Conservation (phyloP, 805 yeast species). For the Starmerella riodocensis region DNA sequence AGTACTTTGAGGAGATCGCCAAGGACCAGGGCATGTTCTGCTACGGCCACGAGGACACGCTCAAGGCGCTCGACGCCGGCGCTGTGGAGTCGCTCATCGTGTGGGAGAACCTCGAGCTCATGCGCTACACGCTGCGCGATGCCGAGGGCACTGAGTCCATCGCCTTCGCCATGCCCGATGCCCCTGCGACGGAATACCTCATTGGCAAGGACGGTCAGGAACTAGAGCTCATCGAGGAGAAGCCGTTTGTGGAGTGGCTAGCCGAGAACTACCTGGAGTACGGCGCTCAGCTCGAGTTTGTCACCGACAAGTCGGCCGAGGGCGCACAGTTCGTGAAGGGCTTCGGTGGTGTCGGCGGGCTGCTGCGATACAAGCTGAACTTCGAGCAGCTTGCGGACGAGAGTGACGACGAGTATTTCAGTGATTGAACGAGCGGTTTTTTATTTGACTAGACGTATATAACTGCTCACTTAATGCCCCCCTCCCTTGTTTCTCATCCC, state of each 20-base stretch:
- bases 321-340: conserved; percentile 98
- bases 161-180: conserved; percentile 58
- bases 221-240: conserved; percentile 78
- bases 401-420: conserved; percentile 75
- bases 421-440: conserved; percentile 33
- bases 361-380: conserved; percentile 90
- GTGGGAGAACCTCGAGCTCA: conserved; percentile 75
- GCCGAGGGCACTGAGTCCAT: conserved; percentile 65
- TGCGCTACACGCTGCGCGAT: conserved; percentile 75
- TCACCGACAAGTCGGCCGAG: conserved; percentile 90
- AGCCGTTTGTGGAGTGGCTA: conserved; percentile 86
- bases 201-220: conserved; percentile 84
- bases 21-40: conserved; percentile 96
- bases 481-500: too few relatives aligned
- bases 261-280: conserved; percentile 89
- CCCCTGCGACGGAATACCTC: conserved; percentile 61
- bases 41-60: conserved; percentile 91
- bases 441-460: too few relatives aligned
- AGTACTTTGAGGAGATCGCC: conserved; percentile 91
- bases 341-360: conserved; percentile 97
- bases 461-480: too few relatives aligned
- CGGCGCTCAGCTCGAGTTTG: conserved; percentile 94
- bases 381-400: conserved; percentile 90
- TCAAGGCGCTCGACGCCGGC: conserved; percentile 92
- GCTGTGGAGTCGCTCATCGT: conserved; percentile 89